These are phyloP conservation scores for Herpetomonas tarakana DNA, from an alignment of 208 protist genomes.

Conservation along the genomic window DNA sequence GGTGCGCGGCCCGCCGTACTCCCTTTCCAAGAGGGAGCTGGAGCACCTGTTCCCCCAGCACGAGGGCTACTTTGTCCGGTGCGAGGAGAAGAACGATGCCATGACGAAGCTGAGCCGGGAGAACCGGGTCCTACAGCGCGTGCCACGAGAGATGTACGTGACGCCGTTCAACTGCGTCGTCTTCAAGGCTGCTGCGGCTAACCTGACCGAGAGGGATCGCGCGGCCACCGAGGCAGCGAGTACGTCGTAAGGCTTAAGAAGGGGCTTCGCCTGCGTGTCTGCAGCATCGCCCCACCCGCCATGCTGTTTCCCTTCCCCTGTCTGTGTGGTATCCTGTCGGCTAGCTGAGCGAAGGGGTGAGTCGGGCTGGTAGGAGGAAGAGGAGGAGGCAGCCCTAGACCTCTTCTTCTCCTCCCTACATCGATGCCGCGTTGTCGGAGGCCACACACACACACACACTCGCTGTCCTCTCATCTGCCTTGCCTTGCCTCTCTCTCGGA, in stretches of 20 bases:
- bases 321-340: too few species aligned
- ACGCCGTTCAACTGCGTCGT: constrained; percentile 87
- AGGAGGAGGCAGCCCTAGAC: too few species aligned
- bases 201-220: constrained; percentile 22
- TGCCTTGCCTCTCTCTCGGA: too few species aligned
- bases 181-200: constrained; percentile 61
- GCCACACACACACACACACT: too few species aligned
- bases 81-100: constrained; percentile 84
- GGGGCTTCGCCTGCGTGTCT: too few species aligned
- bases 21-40: constrained; percentile 65
- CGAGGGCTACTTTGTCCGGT: constrained; percentile 83
- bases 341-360: too few species aligned
- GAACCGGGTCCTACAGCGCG: constrained; percentile 60
- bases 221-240: not conserved
- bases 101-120: constrained; percentile 80
- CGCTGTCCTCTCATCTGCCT: too few species aligned
- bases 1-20: constrained; percentile 70
- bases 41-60: constrained; percentile 58
- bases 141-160: constrained; percentile 81
- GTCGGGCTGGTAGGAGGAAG: too few species aligned
- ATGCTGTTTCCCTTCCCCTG: too few species aligned
- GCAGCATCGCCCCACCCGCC: too few species aligned
- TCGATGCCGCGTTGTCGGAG: too few species aligned
- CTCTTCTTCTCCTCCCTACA: too few species aligned
- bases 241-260: constrained; percentile 14